Evolutionary conservation across 129 eudicot genomes (phyloP).

Genomic region (Sambucus nigra): DNA sequence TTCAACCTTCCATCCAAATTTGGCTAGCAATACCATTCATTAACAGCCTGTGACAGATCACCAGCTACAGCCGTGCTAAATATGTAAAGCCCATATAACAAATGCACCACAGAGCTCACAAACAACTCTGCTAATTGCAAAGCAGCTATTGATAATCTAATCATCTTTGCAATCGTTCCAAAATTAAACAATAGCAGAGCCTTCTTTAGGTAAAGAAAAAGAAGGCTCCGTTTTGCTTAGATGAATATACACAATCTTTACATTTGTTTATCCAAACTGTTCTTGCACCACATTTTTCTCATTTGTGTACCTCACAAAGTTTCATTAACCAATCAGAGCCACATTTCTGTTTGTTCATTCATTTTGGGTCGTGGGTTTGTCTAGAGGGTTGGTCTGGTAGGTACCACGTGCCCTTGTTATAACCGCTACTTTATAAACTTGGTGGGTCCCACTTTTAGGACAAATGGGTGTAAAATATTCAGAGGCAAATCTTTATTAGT

Average conservation of each 20-base stretch:
- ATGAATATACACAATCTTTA: too few species aligned
- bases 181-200: constrained; percentile 27
- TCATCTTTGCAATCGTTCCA: constrained; percentile 32
- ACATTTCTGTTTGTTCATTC: constrained; percentile 25
- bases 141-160: constrained; percentile 51
- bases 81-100: constrained; percentile 70
- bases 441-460: constrained; percentile 1
- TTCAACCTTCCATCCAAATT: constrained; percentile 22
- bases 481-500: constrained; percentile 5
- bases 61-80: constrained; percentile 93
- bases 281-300: constrained; percentile 36
- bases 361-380: not conserved
- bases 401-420: constrained; percentile 25
- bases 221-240: too few species aligned
- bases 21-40: constrained; percentile 48
- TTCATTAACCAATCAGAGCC: too few species aligned
- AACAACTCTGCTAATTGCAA: constrained; percentile 68
- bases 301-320: constrained; percentile 16
- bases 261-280: constrained; percentile 12
- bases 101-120: constrained; percentile 68
- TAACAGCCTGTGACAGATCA: constrained; percentile 59
- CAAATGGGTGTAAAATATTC: too few species aligned
- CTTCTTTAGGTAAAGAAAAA: constrained; percentile 29
- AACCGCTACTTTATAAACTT: not conserved
- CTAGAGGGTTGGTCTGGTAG: not conserved